phyloP scores from a whole-genome alignment of 2,329 filamentous ascomycete genomes.

The Dactylellina parvicollis region DNA sequence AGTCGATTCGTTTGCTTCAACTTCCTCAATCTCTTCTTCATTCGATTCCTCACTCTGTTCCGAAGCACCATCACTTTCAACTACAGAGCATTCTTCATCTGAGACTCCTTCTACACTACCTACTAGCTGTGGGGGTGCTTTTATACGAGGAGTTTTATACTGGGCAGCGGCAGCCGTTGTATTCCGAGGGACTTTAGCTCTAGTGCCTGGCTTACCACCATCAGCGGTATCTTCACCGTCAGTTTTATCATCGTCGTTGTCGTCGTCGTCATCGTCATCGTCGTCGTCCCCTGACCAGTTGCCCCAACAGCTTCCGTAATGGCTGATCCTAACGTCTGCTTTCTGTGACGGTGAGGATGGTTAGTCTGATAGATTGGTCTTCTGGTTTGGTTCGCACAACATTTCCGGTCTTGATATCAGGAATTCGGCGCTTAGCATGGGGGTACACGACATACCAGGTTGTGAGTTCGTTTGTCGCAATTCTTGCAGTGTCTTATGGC shows the following conservation, averaged over 20 bases:
- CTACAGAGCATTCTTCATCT: background rate
- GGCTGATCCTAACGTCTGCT: background rate
- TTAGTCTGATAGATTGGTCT: too few species aligned
- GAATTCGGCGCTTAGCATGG: too few species aligned
- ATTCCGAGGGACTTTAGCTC: background rate
- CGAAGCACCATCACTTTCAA: background rate
- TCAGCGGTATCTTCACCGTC: background rate
- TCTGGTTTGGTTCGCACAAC: too few species aligned
- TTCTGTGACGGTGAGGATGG: too few species aligned
- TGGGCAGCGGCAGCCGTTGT: background rate
- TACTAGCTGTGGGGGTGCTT: background rate
- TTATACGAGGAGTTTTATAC: background rate
- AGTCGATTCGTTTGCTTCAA: background rate
- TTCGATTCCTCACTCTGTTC: background rate
- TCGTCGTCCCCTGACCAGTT: slow-evolving; percentile 1
- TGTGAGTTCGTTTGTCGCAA: slow-evolving; percentile 11
- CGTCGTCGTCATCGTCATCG: background rate
- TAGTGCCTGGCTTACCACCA: background rate
- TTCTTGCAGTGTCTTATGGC: slow-evolving; percentile 2
- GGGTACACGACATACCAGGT: slow-evolving; percentile 6
- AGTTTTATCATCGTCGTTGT: background rate
- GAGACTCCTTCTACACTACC: background rate
- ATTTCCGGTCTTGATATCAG: too few species aligned
- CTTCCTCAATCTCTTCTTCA: background rate
- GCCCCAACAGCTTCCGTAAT: slow-evolving; percentile 23